phyloP scores from a whole-genome alignment of 768 basidiomycete genomes.

The Podaxis sp. region DNA sequence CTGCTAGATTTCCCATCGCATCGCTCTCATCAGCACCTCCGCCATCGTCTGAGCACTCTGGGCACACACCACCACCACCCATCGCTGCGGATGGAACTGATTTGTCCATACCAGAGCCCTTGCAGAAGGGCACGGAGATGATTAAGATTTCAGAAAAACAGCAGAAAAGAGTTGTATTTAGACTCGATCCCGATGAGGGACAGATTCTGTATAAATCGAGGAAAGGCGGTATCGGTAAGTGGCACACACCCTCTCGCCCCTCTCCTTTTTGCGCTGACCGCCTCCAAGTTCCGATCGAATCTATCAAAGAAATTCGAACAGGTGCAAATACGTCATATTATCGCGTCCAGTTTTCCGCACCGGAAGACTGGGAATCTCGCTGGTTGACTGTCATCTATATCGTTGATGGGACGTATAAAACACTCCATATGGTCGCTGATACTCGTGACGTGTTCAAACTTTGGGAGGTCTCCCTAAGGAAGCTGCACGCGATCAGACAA shows the following conservation, averaged over 20 bases:
- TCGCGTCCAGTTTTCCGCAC: conserved; percentile 62
- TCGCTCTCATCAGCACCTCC: background rate
- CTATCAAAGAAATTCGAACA: conserved; percentile 81
- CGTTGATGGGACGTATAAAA: conserved; percentile 74
- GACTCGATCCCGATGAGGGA: conserved; percentile 73
- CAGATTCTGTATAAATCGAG: conserved; percentile 70
- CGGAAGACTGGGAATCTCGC: conserved; percentile 55
- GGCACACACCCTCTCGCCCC: conserved; percentile 2
- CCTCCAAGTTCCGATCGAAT: conserved; percentile 73
- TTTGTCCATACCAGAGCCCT: conserved; percentile 37
- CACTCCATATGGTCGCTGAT: conserved; percentile 77
- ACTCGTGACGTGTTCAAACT: conserved; percentile 43
- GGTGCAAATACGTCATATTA: conserved; percentile 69
- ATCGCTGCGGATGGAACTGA: conserved; percentile 5
- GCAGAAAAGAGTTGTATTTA: conserved; percentile 62
- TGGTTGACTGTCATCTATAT: conserved; percentile 90
- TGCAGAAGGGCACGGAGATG: conserved; percentile 64
- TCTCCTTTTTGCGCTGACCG: background rate
- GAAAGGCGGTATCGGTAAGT: conserved; percentile 54
- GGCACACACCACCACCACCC: background rate
- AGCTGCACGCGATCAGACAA: conserved; percentile 60
- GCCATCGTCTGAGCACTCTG: background rate
- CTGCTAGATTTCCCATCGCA: background rate
- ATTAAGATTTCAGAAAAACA: conserved; percentile 77
- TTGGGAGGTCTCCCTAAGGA: conserved; percentile 56